Conservation (phyloP, 2,329 filamentous ascomycete genomes). For the Beauveria scarabaeidicola region DNA sequence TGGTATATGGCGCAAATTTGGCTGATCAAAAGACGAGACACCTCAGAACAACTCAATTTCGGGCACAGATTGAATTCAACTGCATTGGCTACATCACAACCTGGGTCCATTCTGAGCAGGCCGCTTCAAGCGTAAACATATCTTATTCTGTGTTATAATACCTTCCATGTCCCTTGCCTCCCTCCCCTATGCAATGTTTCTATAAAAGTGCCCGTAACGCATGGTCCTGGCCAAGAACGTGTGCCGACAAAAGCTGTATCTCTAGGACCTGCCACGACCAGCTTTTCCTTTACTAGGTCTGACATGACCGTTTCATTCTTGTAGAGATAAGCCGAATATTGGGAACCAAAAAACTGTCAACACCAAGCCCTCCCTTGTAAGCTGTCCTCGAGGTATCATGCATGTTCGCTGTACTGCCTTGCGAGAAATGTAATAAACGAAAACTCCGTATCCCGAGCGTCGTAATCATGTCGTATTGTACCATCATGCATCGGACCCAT, state of each 20-base stretch:
- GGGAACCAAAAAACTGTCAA: neutral
- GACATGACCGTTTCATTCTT: neutral
- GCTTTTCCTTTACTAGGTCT: neutral
- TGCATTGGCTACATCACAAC: neutral
- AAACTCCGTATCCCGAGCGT: conserved; percentile 3
- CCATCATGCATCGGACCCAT: neutral
- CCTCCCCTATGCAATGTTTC: neutral
- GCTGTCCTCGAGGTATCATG: neutral
- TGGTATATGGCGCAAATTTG: neutral
- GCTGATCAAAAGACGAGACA: neutral
- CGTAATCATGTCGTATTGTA: conserved; percentile 3
- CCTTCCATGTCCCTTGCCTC: neutral
- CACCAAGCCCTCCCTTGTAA: neutral
- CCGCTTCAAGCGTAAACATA: neutral
- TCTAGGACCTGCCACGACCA: neutral
- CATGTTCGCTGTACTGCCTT: neutral
- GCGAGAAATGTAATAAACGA: neutral
- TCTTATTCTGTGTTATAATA: neutral
- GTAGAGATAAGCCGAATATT: neutral
- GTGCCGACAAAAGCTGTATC: neutral
- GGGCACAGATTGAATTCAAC: neutral
- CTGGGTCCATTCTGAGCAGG: neutral
- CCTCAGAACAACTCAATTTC: neutral
- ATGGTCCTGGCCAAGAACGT: neutral
- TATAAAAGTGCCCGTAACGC: neutral